A percentile compares a stretch with the other conserved stretches of the same genome.
Evolutionary conservation across 805 yeast species (phyloP).

Genomic region (Clavispora santaluciae): DNA sequence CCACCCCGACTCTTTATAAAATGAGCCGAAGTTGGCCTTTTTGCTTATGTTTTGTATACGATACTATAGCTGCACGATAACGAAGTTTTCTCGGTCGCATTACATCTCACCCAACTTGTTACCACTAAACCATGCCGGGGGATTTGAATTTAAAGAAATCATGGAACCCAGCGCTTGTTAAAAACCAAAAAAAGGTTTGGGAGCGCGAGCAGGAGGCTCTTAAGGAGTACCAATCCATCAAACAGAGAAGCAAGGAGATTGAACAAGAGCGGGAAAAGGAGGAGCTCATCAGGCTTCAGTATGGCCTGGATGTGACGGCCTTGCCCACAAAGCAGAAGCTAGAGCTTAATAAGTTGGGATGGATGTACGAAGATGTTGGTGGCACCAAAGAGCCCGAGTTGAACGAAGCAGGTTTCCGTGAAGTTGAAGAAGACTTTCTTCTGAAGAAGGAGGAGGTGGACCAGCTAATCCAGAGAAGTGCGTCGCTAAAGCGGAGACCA

Average conservation of each 20-base stretch:
- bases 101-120: not conserved
- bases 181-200: constrained; percentile 85
- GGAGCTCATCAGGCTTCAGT: constrained; percentile 47
- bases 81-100: not conserved
- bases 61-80: too few species aligned
- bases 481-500: constrained; percentile 32
- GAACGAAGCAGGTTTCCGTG: constrained; percentile 35
- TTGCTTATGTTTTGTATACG: too few species aligned
- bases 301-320: constrained; percentile 32
- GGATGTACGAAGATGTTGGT: constrained; percentile 77
- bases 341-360: constrained; percentile 51
- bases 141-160: constrained; percentile 89
- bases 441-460: constrained; percentile 39
- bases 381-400: constrained; percentile 18
- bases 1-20: too few species aligned
- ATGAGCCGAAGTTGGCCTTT: too few species aligned
- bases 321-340: constrained; percentile 31
- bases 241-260: constrained; percentile 61
- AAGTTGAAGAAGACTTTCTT: constrained; percentile 24
- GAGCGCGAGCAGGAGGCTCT: constrained; percentile 71
- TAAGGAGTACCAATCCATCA: constrained; percentile 60
- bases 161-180: constrained; percentile 89
- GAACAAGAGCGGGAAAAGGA: constrained; percentile 55
- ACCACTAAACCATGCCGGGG: constrained; percentile 43
- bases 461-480: constrained; percentile 50